Percentiles rank a stretch among this genome's conserved stretches.
phyloP scores from a whole-genome alignment of 1,284 basidiomycete genomes.

The Rhodotorula mucilaginosa region DNA sequence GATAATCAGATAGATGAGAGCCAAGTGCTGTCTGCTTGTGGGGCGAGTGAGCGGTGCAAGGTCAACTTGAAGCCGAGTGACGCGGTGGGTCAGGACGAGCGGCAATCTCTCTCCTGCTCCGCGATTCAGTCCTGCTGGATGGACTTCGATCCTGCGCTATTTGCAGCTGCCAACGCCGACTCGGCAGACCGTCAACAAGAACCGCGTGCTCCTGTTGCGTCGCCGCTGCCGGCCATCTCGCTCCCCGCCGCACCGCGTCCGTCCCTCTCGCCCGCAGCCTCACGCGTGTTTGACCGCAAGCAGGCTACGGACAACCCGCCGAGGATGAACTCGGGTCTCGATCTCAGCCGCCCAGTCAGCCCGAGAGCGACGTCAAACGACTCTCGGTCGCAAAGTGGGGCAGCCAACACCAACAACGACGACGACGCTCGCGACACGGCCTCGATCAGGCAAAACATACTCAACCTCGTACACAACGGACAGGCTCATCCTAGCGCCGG shows the following conservation, averaged over 20 bases:
- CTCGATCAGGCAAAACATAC: constrained; percentile 34
- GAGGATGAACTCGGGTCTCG: constrained; percentile 13
- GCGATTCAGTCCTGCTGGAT: not conserved
- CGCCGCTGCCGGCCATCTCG: not conserved
- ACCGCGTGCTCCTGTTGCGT: too few species aligned
- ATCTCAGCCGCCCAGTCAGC: constrained; percentile 5
- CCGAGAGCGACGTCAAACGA: not conserved
- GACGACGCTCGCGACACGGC: constrained; percentile 30
- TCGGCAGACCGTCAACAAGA: too few species aligned
- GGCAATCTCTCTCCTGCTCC: too few species aligned
- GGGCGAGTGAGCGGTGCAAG: too few species aligned
- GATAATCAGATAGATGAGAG: too few species aligned
- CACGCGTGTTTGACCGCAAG: constrained; percentile 15
- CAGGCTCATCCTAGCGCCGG: not conserved
- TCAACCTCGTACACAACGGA: constrained; percentile 19
- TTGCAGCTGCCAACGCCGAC: not conserved
- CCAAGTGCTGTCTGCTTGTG: too few species aligned
- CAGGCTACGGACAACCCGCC: not conserved
- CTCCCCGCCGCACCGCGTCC: constrained; percentile 19
- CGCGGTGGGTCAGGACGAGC: too few species aligned
- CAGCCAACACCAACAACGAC: not conserved
- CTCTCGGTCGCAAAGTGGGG: not conserved
- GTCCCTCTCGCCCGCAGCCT: constrained; percentile 19
- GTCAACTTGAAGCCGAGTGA: too few species aligned
- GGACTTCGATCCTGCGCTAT: constrained; percentile 1